Base-by-base conservation (phyloP, 164 flowering plant genomes). In the Brasenia schreberi region DNA sequence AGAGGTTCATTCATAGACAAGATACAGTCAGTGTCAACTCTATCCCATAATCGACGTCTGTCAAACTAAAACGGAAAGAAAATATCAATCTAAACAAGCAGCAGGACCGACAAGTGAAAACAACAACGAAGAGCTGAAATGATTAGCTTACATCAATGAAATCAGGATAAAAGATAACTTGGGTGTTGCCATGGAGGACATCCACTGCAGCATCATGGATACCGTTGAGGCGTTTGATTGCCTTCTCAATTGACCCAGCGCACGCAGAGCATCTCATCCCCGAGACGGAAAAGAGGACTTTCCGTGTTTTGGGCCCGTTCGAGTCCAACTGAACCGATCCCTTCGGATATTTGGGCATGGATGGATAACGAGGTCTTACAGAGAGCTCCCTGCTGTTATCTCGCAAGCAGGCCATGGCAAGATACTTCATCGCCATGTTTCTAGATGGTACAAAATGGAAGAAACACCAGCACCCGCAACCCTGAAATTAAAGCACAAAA, bases 201-300 rank as follows among this genome's bases (percentile, higher is more conserved):
- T 89, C 97, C 27, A 91, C 89, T 11, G 67, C 84, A 53, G 89
- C 90, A 33, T 91, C 88, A 17, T 69, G 77, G 59, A 89, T 89
- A 0, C 97, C 96, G 0, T 92, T 86, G n/a, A 92, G 84, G 5
- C 94, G 68, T 66, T 89, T 92, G 69, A 92, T 67, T 23, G 94
- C 90, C 68, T 85, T 92, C 75, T 88, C 96, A 19, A 88, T 86
- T 0, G 97, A 88, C 1, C 84, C 93, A 18, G 96, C 96, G 63
- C 96, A 91, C 12, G 97, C 96, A 12, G 96, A 81, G 68, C 96
- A 91, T 0, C 88, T 83, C 97, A 91, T 91, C 27, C 96, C 97
- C 6, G 69, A 69, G 7, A 91, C 96, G 0, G 85, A 78, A 59
- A 85, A 88, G 74, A 87, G 69, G 7, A 83, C 85, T 56, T 66